A percentile compares a stretch with the other conserved stretches of the same genome.
Conservation (phyloP, 2,329 filamentous ascomycete species). For the Diatrype stigma region DNA sequence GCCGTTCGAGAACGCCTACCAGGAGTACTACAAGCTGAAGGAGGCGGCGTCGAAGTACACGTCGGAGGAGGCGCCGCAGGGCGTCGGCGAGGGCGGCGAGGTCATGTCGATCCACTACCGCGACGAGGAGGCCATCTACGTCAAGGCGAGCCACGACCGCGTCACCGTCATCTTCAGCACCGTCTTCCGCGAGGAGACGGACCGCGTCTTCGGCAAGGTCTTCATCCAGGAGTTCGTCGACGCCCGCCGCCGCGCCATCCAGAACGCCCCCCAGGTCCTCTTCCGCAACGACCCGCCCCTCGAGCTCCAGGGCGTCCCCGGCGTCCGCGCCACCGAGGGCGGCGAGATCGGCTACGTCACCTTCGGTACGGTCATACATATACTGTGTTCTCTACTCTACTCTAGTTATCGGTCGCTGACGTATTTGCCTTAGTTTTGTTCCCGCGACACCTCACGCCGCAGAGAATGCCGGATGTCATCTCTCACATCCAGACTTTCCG, state of each 20-base stretch:
- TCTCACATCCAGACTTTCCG: conserved; percentile 99
- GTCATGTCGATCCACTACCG: conserved; percentile 97
- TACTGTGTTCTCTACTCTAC: not conserved
- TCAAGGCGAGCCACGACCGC: conserved; percentile 95
- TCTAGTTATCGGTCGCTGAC: too few relatives aligned
- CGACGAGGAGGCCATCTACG: conserved; percentile 97
- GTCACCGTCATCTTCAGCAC: conserved; percentile 99
- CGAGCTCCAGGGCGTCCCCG: conserved; percentile 81
- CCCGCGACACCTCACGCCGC: conserved; percentile 85
- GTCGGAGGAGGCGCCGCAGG: conserved; percentile 89
- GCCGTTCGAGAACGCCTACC: conserved; percentile 94
- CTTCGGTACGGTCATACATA: conserved; percentile 63
- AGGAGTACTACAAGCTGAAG: conserved; percentile 81
- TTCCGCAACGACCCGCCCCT: conserved; percentile 93
- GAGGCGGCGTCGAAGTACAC: conserved; percentile 91
- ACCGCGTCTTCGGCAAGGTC: conserved; percentile 94
- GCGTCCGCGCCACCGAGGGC: conserved; percentile 69
- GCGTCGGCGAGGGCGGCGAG: conserved; percentile 81
- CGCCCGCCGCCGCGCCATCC: conserved; percentile 87
- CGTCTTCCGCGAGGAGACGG: conserved; percentile 95
- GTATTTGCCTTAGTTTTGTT: conserved; percentile 70
- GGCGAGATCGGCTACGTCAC: conserved; percentile 96
- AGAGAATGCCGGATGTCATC: conserved; percentile 91
- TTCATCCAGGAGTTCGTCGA: conserved; percentile 99
- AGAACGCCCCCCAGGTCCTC: conserved; percentile 96